A percentile compares a stretch with the other conserved stretches of the same genome.
Conservation (phyloP, 352 stramenopile genomes). For the Phytophthora pini region DNA sequence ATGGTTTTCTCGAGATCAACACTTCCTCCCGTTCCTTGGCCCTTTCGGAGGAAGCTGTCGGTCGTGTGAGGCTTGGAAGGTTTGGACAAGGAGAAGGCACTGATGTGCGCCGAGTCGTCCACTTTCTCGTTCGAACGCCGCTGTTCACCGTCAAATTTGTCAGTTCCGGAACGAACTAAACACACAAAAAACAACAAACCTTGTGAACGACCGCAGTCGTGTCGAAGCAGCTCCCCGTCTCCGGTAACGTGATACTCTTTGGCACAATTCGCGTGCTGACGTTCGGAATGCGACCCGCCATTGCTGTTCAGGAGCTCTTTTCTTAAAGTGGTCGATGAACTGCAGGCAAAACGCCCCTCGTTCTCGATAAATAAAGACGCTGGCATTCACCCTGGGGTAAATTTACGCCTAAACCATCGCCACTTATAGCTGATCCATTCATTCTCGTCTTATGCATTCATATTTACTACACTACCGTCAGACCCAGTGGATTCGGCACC, state of each 20-base stretch:
- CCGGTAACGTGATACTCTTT: conserved; percentile 73
- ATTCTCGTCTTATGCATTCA: neutral
- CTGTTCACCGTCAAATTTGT: conserved; percentile 30
- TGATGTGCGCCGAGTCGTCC: conserved; percentile 62
- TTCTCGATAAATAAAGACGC: conserved; percentile 38
- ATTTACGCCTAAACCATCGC: conserved; percentile 17
- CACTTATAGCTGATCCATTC: conserved; percentile 8
- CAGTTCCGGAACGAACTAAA: neutral
- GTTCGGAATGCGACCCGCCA: conserved; percentile 79
- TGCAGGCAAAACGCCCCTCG: conserved; percentile 21
- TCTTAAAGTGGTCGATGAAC: conserved; percentile 43
- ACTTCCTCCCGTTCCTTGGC: conserved; percentile 88
- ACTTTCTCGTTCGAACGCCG: conserved; percentile 77
- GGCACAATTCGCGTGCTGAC: conserved; percentile 86
- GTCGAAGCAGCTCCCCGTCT: conserved; percentile 96
- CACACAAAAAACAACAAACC: conserved; percentile 27
- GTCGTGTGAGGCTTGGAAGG: conserved; percentile 83
- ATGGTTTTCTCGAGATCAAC: conserved; percentile 64
- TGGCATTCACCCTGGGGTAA: neutral
- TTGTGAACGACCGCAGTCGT: conserved; percentile 77
- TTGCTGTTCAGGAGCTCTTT: conserved; percentile 37
- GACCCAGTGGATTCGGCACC: conserved; percentile 74
- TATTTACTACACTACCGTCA: conserved; percentile 36
- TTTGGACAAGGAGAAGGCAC: conserved; percentile 94
- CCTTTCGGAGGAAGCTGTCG: conserved; percentile 92